A percentile compares a stretch with the other conserved stretches of the same genome.
These are phyloP conservation scores for Trichoderma semiorbis DNA, from an alignment of 2,329 filamentous ascomycete genomes.

Conservation along the genomic window DNA sequence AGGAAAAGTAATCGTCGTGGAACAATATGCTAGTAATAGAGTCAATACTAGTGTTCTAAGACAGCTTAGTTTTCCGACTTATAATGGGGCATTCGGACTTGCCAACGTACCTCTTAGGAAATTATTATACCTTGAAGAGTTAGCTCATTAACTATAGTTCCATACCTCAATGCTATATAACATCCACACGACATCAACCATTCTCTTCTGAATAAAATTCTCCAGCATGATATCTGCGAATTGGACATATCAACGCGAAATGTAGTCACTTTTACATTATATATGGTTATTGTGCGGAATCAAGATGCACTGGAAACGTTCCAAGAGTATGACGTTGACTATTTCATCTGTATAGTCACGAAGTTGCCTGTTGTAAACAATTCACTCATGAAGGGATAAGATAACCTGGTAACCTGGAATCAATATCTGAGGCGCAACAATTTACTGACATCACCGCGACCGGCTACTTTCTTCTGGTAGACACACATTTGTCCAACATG, in stretches of 20 bases:
- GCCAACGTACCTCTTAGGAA: neutral
- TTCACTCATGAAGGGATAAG: no score
- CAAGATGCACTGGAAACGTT: no score
- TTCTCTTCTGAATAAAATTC: neutral
- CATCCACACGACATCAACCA: neutral
- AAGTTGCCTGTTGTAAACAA: no score
- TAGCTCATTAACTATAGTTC: neutral
- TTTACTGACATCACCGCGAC: no score
- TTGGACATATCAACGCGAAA: neutral
- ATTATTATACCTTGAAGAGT: neutral
- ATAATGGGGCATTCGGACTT: neutral
- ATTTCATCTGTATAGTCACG: no score
- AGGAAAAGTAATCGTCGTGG: neutral
- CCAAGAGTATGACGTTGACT: no score
- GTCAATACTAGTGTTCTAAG: neutral
- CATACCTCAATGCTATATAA: neutral
- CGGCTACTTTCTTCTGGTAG: no score
- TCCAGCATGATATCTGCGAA: neutral
- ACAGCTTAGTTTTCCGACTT: neutral
- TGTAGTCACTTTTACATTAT: neutral
- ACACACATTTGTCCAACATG: no score
- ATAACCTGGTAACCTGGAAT: no score
- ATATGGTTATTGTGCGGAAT: neutral
- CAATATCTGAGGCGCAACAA: no score
- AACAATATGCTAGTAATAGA: neutral